A percentile compares a stretch with the other conserved stretches of the same genome.
Conservation (phyloP, 225 moss, liverwort and hornwort genomes). For the Bryoerythrophyllum caledonicum region DNA sequence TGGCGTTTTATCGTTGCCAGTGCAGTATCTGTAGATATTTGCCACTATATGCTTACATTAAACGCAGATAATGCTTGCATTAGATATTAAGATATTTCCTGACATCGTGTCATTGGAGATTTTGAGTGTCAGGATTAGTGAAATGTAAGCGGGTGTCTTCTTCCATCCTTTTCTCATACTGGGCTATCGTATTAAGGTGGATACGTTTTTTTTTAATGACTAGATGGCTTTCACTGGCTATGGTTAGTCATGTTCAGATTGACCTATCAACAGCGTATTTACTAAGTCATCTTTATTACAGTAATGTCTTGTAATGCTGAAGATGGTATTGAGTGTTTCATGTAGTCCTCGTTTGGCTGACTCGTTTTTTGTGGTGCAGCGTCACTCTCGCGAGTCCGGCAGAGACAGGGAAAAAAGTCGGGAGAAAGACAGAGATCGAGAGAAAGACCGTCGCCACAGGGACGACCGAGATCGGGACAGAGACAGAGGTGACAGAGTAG, state of each 20-base stretch:
- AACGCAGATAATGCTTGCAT: slow-evolving; percentile 44
- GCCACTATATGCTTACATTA: slow-evolving; percentile 28
- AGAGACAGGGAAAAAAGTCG: slow-evolving; percentile 78
- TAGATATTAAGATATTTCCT: slow-evolving; percentile 36
- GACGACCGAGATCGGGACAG: slow-evolving; percentile 75
- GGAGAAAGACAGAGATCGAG: slow-evolving; percentile 77
- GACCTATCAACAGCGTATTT: slow-evolving; percentile 29
- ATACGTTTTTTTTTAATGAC: slow-evolving; percentile 50
- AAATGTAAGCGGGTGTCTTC: slow-evolving; percentile 56
- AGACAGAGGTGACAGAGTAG: slow-evolving; percentile 53
- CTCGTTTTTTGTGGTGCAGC: slow-evolving; percentile 59
- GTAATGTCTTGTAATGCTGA: slow-evolving; percentile 23
- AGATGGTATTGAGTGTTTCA: slow-evolving; percentile 6
- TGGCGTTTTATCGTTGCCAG: slow-evolving; percentile 42
- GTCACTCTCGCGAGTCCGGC: slow-evolving; percentile 85
- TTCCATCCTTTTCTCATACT: slow-evolving; percentile 50
- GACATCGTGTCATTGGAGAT: slow-evolving; percentile 58
- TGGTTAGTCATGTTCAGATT: slow-evolving; percentile 46
- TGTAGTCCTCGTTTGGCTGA: slow-evolving; percentile 20
- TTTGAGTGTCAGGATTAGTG: slow-evolving; percentile 58
- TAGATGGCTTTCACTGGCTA: slow-evolving; percentile 37
- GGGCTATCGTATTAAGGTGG: slow-evolving; percentile 52
- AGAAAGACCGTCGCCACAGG: slow-evolving; percentile 83
- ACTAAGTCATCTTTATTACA: slow-evolving; percentile 26
- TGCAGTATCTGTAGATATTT: slow-evolving; percentile 35